Percentiles rank a stretch among this genome's conserved stretches.
Conservation (phyloP, 352 stramenopile species). For the Plasmopara muralis region DNA sequence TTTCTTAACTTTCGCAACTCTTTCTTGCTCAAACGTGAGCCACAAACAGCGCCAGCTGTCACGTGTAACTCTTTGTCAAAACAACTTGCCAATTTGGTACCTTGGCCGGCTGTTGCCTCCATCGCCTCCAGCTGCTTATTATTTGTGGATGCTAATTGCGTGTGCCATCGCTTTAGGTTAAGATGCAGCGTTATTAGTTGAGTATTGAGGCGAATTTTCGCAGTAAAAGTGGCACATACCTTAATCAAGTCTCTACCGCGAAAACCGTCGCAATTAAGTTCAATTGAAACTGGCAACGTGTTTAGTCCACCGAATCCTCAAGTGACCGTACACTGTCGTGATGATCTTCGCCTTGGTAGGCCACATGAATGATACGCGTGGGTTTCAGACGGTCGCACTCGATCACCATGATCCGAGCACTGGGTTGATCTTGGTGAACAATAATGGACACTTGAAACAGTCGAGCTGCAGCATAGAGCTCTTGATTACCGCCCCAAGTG, state of each 20-base stretch:
- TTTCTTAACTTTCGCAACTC: conserved; percentile 35
- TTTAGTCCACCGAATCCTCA: conserved; percentile 32
- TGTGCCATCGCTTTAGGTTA: conserved; percentile 25
- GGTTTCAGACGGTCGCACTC: conserved; percentile 58
- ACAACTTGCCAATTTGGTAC: conserved; percentile 12
- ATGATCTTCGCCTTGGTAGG: conserved; percentile 72
- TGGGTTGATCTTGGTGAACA: conserved; percentile 56
- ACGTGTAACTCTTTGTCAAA: conserved; percentile 22
- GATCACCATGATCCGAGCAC: conserved; percentile 51
- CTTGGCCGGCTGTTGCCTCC: conserved; percentile 5
- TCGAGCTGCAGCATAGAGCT: conserved; percentile 64
- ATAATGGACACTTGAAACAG: conserved; percentile 72
- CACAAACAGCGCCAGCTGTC: conserved; percentile 7
- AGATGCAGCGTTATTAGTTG: no score
- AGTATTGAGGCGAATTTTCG: neutral
- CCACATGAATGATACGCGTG: conserved; percentile 44
- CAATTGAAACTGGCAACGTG: conserved; percentile 36
- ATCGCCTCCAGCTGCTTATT: conserved; percentile 7
- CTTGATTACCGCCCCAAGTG: conserved; percentile 79
- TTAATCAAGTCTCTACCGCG: conserved; percentile 46
- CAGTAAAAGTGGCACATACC: conserved; percentile 28
- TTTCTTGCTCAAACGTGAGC: conserved; percentile 37
- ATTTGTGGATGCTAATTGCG: conserved; percentile 10
- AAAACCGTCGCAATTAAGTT: conserved; percentile 54
- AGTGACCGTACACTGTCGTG: conserved; percentile 73